Evolutionary conservation across 192 early-diverging fungal genomes (phyloP).

Genomic region (Gamsiella multidivaricata): DNA sequence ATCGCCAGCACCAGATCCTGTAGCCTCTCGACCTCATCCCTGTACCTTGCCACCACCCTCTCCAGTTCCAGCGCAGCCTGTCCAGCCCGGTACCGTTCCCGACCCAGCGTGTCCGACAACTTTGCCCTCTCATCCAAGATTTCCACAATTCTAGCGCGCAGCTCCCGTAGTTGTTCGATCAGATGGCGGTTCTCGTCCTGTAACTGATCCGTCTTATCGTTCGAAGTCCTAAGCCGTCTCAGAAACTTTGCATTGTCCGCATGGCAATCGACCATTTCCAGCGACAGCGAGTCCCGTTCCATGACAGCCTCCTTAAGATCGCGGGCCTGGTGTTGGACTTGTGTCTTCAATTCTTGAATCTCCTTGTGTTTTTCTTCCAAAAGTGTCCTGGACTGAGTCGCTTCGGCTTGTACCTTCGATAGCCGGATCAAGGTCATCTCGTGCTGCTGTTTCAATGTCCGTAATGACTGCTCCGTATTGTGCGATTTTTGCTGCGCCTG

Average conservation of each 20-base stretch:
- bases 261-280: conserved; percentile 41
- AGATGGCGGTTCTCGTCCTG: conserved; percentile 41
- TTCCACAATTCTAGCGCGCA: conserved; percentile 16
- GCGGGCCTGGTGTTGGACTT: conserved; percentile 8
- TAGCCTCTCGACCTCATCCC: conserved; percentile 22
- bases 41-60: conserved; percentile 24
- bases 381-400: background rate
- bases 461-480: conserved; percentile 22
- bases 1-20: conserved; percentile 42
- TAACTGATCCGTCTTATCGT: conserved; percentile 19
- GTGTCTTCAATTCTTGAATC: conserved; percentile 8
- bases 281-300: conserved; percentile 37
- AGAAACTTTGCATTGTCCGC: conserved; percentile 32
- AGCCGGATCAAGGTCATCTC: conserved; percentile 29
- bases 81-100: conserved; percentile 18
- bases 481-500: conserved; percentile 25
- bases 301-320: conserved; percentile 27
- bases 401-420: conserved; percentile 14
- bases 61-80: conserved; percentile 21
- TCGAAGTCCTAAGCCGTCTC: conserved; percentile 24
- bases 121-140: conserved; percentile 3
- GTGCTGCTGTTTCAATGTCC: conserved; percentile 29
- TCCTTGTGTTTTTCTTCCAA: background rate
- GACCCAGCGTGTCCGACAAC: conserved; percentile 8
- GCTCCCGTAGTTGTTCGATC: conserved; percentile 37